phyloP scores from a whole-genome alignment of 371 early-diverging fungal species.

The Parasitella parasitica region DNA sequence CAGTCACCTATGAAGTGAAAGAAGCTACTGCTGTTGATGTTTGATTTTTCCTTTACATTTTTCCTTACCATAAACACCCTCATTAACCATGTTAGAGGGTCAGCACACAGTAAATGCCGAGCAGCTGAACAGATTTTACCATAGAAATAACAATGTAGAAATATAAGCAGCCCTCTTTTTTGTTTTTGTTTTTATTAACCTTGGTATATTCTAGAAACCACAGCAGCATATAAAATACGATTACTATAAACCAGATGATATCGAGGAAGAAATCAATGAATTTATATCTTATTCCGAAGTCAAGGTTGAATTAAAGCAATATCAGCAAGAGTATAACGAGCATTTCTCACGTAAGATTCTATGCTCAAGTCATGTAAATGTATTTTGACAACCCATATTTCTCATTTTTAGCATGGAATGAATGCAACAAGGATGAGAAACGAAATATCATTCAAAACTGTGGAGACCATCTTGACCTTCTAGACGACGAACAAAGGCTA shows the following conservation, averaged over 20 bases:
- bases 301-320: background rate
- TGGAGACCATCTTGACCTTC: slow-evolving; percentile 56
- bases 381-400: background rate
- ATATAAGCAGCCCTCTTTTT: background rate
- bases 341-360: slow-evolving; percentile 7
- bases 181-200: background rate
- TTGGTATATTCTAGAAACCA: background rate
- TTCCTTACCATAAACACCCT: background rate
- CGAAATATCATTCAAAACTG: slow-evolving; percentile 40
- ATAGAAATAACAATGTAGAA: background rate
- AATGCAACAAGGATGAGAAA: slow-evolving; percentile 13
- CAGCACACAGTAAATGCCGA: background rate
- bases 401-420: slow-evolving; percentile 13
- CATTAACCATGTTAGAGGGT: background rate
- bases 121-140: background rate
- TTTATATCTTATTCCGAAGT: slow-evolving; percentile 68
- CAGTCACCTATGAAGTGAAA: background rate
- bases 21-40: background rate
- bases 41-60: background rate
- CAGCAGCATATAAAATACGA: slow-evolving; percentile 37
- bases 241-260: slow-evolving; percentile 57
- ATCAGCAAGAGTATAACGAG: slow-evolving; percentile 23
- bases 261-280: slow-evolving; percentile 66
- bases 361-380: background rate
- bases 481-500: slow-evolving; percentile 41